Percentiles rank a stretch among this genome's conserved stretches.
Evolutionary conservation across 1,284 basidiomycete genomes (phyloP).

Genomic region (Irpex lacteus): DNA sequence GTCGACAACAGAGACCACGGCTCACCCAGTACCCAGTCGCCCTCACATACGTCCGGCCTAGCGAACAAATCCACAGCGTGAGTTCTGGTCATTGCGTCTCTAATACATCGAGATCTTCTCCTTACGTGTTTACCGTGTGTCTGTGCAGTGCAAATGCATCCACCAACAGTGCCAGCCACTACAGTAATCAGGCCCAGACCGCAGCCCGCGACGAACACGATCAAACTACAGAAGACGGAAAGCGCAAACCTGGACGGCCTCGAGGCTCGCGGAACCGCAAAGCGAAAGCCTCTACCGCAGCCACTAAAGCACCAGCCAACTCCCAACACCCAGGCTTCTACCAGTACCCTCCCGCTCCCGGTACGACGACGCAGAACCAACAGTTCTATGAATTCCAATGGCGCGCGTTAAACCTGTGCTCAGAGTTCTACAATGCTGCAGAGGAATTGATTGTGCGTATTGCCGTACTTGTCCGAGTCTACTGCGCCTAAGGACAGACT

Average conservation of each 20-base stretch:
- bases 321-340: conserved; percentile 42
- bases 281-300: conserved; percentile 32
- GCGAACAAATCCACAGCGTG: conserved; percentile 29
- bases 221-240: conserved; percentile 32
- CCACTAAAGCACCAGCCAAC: conserved; percentile 35
- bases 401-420: conserved; percentile 75
- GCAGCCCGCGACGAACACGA: conserved; percentile 16
- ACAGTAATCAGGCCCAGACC: conserved; percentile 15
- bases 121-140: not conserved
- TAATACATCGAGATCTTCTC: not conserved
- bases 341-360: conserved; percentile 31
- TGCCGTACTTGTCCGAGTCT: conserved; percentile 9
- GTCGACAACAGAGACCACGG: conserved; percentile 42
- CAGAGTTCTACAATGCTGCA: conserved; percentile 80
- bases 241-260: conserved; percentile 70
- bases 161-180: conserved; percentile 18
- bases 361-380: conserved; percentile 61
- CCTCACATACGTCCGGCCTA: conserved; percentile 27
- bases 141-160: conserved; percentile 18
- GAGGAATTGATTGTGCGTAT: conserved; percentile 75
- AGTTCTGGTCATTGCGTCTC: conserved; percentile 17
- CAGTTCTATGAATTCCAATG: conserved; percentile 83
- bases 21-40: conserved; percentile 27
- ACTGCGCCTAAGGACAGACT: conserved; percentile 8
- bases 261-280: conserved; percentile 74